Evolutionary conservation across 1,284 basidiomycete genomes (phyloP), one percentile per base, ranked within the genome.

Genomic region (Heliocybe sulcata): DNA sequence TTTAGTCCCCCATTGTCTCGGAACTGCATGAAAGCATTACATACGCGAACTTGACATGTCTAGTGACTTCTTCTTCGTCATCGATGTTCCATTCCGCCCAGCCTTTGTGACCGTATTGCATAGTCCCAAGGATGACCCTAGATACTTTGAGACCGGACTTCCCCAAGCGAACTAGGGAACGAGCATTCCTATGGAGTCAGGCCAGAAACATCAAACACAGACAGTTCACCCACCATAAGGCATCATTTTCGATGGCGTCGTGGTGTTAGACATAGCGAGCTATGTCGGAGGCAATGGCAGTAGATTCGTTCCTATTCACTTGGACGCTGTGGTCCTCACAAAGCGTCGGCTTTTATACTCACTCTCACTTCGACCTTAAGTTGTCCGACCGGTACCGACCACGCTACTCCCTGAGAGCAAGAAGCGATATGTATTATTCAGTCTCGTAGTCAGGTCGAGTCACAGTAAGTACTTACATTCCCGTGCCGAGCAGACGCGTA

Each of bases 141-240:
- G 72, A 72, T 14, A 73, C 74, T 59, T 76, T 76, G 48, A 79
- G 63, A 2, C 76, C 76, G 4, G 71, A 74, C 54, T 71, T 72
- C 22, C 77, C 77, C 11, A 78, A 67, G 10, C 72, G 68, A 23
- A 75, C 74, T 72, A n/a, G 16, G 8, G 11, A n/a, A 49, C 4
- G 23, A n/a, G n/a, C 6, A 49, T 11, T 26, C 12, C 14, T 12
- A n/a, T 20, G 4, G 9, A 49, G 20, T n/a, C 20, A 26, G 4
- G 47, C 4, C 25, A 11, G 16, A 8, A 22, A 25, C 27, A 6
- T 29, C n/a, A 4, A 6, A 25, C 8, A 26, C 23, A 6, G 6
- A n/a, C n/a, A n/a, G n/a, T n/a, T n/a, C 12, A 49, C 47, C 8
- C 23, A 49, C 47, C 47, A 49, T 49, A 49, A 8, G 47, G 47